Base-by-base conservation (phyloP, 306 rosid species). In the Cicer chorassanicum region DNA sequence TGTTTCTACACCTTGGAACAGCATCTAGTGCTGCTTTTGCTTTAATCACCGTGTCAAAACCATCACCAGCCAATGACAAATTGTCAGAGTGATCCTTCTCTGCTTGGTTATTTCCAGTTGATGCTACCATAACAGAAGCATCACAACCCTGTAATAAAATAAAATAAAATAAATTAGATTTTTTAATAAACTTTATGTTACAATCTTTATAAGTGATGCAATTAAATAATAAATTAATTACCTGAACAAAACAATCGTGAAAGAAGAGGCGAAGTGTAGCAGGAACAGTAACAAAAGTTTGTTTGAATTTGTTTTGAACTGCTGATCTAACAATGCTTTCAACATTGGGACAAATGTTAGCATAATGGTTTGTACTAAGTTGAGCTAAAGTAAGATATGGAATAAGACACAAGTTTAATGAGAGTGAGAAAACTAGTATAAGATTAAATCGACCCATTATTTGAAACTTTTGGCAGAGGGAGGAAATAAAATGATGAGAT, bases 191-290 rank as follows among this genome's bases (percentile, higher is more conserved):
- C 61, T 50, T n/a, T 50, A 50, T 24, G 34, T 24, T 24, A 24
- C 34, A 2, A 2, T 2, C 3, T 24, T 24, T 24, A 9, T 49
- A 1, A n/a, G 53, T 4, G 15, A 13, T 48, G 5, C 6, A 13
- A 50, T 14, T 50, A 50, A 14, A n/a, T 0, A 14, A 51, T 14
- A 4, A 41, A 24, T 24, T 14, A 41, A 43, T 13, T 80, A 91
- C 98, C 86, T 81, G 88, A 48, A 94, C 97, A 51, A 90, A 85
- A 86, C 99, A 94, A 74, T 92, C 99, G 2, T 94, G 99, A 62
- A 94, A 94, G 82, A 90, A 90, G 82, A 93, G 96, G 24, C 98
- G 98, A 46, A 93, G 70, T 7, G 98, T 93, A 15, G 94, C 92
- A 0, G 96, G 99, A 46, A 90, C 87, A 0, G 99, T 94, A 13